Evolutionary conservation across 345 rosid species (phyloP).

Genomic region (Theobroma cacao): DNA sequence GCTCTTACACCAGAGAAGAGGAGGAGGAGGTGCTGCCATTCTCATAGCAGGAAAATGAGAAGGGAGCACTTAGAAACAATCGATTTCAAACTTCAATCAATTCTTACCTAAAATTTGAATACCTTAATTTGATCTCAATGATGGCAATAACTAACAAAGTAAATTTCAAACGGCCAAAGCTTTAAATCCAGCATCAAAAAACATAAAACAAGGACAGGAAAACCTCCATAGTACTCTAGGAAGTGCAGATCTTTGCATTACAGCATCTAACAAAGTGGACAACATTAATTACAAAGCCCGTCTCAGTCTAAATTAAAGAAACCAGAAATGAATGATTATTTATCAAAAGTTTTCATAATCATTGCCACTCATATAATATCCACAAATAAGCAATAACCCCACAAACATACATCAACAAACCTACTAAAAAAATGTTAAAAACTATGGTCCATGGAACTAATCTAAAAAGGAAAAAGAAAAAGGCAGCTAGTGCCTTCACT

Average conservation of each 20-base stretch:
- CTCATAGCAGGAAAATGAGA: background rate
- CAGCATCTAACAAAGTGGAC: slow-evolving; percentile 7
- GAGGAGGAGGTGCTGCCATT: background rate
- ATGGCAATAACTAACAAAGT: background rate
- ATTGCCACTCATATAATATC: background rate
- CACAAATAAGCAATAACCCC: background rate
- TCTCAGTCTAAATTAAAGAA: background rate
- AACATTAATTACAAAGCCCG: background rate
- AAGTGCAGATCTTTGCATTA: slow-evolving; percentile 9
- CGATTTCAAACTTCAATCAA: background rate
- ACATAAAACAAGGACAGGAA: background rate
- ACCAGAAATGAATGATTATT: background rate
- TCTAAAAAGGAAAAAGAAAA: background rate
- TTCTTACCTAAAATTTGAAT: background rate
- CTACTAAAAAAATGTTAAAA: background rate
- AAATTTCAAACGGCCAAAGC: background rate
- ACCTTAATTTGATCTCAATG: background rate
- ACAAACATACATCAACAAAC: background rate
- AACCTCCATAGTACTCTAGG: background rate
- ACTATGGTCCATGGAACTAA: background rate
- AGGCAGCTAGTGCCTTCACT: background rate
- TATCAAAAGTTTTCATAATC: slow-evolving; percentile 10
- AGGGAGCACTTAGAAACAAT: background rate
- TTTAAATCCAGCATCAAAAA: background rate
- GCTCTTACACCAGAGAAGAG: background rate